Conservation (phyloP, 2,329 filamentous ascomycete species). For the Fusarium sp. region DNA sequence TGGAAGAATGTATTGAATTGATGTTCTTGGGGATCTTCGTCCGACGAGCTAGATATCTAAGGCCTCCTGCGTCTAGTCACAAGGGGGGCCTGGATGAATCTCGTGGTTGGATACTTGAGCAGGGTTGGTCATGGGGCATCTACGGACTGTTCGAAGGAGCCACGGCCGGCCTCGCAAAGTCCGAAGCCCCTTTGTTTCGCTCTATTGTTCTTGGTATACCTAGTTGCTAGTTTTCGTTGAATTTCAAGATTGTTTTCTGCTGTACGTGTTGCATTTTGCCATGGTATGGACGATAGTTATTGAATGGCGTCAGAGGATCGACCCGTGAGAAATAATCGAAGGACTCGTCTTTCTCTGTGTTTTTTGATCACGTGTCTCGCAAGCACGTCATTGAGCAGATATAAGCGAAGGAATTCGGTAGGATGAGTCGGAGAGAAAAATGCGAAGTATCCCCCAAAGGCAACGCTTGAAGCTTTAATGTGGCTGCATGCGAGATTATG, state of each 20-base stretch:
- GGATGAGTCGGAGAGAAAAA: slow-evolving; percentile 5
- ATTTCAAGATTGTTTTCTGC: not conserved
- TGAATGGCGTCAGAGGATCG: slow-evolving; percentile 43
- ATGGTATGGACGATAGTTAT: slow-evolving; percentile 20
- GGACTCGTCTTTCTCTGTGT: not conserved
- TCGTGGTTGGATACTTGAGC: not conserved
- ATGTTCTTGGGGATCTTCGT: not conserved
- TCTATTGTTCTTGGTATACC: not conserved
- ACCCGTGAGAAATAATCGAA: slow-evolving; percentile 16
- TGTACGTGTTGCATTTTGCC: not conserved
- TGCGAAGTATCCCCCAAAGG: no score
- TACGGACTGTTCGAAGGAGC: not conserved
- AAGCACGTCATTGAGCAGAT: no score
- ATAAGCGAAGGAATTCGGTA: slow-evolving; percentile 16
- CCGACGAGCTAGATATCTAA: not conserved
- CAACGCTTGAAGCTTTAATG: not conserved
- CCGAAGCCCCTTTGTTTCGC: not conserved
- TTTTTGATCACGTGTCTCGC: no score
- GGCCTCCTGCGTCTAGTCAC: not conserved
- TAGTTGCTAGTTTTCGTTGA: not conserved
- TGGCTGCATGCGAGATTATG: no score
- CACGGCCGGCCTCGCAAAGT: not conserved
- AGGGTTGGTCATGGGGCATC: not conserved
- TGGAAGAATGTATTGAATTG: no score
- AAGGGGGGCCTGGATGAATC: not conserved